Percentiles rank a stretch among this genome's conserved stretches.
phyloP scores from a whole-genome alignment of 2,329 filamentous ascomycete genomes.

The Pseudocercospora fijiensis region DNA sequence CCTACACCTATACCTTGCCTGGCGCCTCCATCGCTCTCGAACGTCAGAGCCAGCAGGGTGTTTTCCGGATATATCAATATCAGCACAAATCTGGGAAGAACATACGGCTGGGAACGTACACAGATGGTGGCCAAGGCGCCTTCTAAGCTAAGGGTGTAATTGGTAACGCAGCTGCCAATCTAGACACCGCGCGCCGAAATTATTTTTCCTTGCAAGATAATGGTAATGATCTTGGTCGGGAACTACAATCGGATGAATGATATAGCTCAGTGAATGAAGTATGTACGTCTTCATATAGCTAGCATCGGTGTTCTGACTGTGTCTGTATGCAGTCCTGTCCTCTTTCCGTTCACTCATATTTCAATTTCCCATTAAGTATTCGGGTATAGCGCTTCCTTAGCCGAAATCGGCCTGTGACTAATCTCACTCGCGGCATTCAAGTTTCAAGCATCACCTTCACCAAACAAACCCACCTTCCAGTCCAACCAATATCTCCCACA shows the following conservation, averaged over 20 bases:
- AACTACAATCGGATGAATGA: neutral
- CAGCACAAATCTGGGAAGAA: neutral
- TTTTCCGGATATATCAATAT: neutral
- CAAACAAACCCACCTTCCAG: too few relatives aligned
- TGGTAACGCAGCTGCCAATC: too few relatives aligned
- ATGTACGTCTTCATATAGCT: too few relatives aligned
- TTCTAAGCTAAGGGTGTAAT: neutral
- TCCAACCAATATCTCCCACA: neutral
- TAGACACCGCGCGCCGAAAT: too few relatives aligned
- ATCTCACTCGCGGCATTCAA: neutral
- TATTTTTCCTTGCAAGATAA: too few relatives aligned
- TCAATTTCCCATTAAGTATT: too few relatives aligned
- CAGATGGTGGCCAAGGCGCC: neutral
- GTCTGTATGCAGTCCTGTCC: neutral
- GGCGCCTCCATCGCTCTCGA: neutral
- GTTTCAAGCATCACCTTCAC: too few relatives aligned
- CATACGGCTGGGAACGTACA: neutral
- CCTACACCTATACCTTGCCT: too few relatives aligned
- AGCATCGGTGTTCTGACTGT: too few relatives aligned
- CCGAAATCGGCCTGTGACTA: neutral
- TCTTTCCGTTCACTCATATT: neutral
- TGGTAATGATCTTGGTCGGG: neutral
- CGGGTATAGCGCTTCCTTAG: neutral
- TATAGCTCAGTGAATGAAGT: neutral
- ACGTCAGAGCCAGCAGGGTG: neutral